Conservation (phyloP, 805 yeast genomes). For the Ascoidea rubescens region DNA sequence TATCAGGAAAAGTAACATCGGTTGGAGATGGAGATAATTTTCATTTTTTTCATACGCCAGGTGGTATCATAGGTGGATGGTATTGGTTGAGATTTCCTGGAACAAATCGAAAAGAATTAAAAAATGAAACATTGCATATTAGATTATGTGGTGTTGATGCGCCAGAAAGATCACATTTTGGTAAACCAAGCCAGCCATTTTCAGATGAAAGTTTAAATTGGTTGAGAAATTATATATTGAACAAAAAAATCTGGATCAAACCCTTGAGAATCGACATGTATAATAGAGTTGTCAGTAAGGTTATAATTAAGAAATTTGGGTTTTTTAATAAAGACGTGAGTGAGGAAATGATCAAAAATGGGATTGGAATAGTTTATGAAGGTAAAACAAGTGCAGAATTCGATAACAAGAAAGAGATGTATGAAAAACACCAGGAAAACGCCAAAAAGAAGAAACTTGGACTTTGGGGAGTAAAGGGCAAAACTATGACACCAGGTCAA, state of each 20-base stretch:
- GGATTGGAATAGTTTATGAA: constrained; percentile 83
- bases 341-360: constrained; percentile 71
- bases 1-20: constrained; percentile 67
- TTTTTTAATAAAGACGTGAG: constrained; percentile 66
- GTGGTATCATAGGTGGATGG: constrained; percentile 85
- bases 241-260: constrained; percentile 55
- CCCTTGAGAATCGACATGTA: constrained; percentile 83
- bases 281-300: constrained; percentile 74
- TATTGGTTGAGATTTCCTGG: constrained; percentile 75
- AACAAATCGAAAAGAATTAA: constrained; percentile 27
- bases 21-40: constrained; percentile 97
- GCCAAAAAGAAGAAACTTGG: constrained; percentile 52
- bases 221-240: constrained; percentile 53
- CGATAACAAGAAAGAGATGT: constrained; percentile 57
- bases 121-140: constrained; percentile 61
- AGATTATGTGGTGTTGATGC: constrained; percentile 93
- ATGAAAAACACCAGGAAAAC: constrained; percentile 39
- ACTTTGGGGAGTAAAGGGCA: constrained; percentile 47
- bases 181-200: constrained; percentile 81
- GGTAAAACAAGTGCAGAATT: constrained; percentile 72
- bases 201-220: constrained; percentile 75
- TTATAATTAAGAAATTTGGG: constrained; percentile 34
- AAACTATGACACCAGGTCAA: constrained; percentile 61
- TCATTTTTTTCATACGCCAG: constrained; percentile 86
- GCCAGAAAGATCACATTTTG: constrained; percentile 91